A percentile compares a stretch with the other conserved stretches of the same genome.
Conservation (phyloP, 2,329 filamentous ascomycete genomes). For the Teratosphaeria epicoccoides region DNA sequence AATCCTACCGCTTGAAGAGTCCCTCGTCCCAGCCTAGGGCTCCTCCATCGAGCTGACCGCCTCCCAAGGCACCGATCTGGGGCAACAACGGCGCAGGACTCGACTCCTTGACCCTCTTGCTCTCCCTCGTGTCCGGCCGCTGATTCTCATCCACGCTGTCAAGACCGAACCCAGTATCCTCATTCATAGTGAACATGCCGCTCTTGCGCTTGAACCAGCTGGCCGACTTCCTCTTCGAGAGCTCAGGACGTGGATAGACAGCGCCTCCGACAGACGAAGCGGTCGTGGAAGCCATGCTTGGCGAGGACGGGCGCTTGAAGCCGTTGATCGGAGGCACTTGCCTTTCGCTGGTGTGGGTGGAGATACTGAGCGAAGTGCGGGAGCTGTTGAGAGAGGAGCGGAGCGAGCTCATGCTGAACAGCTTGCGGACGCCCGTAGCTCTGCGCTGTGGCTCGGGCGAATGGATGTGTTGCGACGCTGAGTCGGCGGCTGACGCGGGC, state of each 20-base stretch:
- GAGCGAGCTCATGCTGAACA: conserved; percentile 24
- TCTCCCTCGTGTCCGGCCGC: conserved; percentile 12
- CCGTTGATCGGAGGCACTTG: conserved; percentile 2
- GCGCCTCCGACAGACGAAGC: conserved; percentile 9
- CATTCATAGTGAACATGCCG: conserved; percentile 20
- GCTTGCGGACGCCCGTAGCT: conserved; percentile 19
- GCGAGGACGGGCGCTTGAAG: conserved; percentile 12
- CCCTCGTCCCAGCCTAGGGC: conserved; percentile 23
- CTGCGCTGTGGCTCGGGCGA: conserved; percentile 6
- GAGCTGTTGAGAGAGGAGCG: conserved; percentile 28
- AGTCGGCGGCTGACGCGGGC: conserved; percentile 4
- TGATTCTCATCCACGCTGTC: conserved; percentile 18
- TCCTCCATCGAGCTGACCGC: conserved; percentile 16
- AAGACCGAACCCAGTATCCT: conserved; percentile 11
- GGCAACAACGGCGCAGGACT: conserved; percentile 18
- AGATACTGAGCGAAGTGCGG: conserved; percentile 23
- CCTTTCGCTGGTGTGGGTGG: conserved; percentile 6
- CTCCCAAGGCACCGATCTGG: conserved; percentile 18
- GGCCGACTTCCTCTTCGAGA: conserved; percentile 20
- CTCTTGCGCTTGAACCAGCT: conserved; percentile 29
- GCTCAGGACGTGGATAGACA: conserved; percentile 3
- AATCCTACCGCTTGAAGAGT: conserved; percentile 15
- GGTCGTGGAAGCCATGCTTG: conserved; percentile 14
- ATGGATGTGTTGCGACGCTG: conserved; percentile 2
- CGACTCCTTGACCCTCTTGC: conserved; percentile 16